Conservation (phyloP, 1,284 basidiomycete species). For the Phylloboletellus chloephorus region DNA sequence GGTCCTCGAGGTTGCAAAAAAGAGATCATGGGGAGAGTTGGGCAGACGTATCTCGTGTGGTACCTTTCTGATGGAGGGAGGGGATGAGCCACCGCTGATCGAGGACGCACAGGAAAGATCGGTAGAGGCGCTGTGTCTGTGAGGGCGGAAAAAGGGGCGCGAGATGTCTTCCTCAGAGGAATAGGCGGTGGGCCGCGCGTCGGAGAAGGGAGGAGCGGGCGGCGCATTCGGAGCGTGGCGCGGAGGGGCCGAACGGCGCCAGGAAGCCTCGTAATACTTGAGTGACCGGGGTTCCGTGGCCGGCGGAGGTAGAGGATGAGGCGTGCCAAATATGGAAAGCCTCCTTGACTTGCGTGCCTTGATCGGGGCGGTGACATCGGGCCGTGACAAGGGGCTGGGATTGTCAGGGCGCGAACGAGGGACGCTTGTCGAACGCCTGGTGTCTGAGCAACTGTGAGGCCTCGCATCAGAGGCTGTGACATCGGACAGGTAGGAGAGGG, state of each 20-base stretch:
- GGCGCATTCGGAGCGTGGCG: conserved; percentile 4
- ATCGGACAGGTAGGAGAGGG: conserved; percentile 25
- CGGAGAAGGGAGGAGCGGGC: conserved; percentile 14
- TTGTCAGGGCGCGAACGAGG: conserved; percentile 41
- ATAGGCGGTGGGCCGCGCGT: conserved; percentile 18
- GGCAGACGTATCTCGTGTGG: conserved; percentile 12
- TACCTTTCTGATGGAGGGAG: conserved; percentile 20
- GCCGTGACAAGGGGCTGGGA: conserved; percentile 21
- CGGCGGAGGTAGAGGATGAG: conserved; percentile 36
- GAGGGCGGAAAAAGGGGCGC: conserved; percentile 28
- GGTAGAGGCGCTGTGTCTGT: conserved; percentile 37
- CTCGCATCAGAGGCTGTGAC: conserved; percentile 8
- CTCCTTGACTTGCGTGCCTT: conserved; percentile 15
- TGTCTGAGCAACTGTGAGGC: conserved; percentile 3
- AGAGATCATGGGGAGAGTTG: conserved; percentile 55
- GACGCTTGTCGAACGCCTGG: conserved; percentile 3
- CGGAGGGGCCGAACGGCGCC: conserved; percentile 38
- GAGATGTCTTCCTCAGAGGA: conserved; percentile 40
- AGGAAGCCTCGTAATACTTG: conserved; percentile 46
- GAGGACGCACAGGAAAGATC: conserved; percentile 44
- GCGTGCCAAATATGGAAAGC: conserved; percentile 23
- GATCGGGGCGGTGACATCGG: conserved; percentile 11
- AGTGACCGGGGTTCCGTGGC: conserved; percentile 48
- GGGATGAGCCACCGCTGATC: conserved; percentile 33
- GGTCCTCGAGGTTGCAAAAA: conserved; percentile 51